Evolutionary conservation across 306 rosid species (phyloP).

Genomic region (Quercus gilva): DNA sequence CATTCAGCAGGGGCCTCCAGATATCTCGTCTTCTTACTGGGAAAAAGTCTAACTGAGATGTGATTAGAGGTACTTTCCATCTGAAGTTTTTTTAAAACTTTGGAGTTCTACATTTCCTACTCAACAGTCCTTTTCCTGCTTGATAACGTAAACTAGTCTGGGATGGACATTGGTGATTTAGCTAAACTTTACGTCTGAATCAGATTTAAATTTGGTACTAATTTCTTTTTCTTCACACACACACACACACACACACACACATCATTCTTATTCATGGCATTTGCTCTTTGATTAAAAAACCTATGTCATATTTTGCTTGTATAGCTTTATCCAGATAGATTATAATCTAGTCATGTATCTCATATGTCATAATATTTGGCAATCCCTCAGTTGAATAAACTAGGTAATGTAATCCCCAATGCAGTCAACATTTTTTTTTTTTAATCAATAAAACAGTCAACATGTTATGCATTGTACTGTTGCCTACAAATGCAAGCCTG

Average conservation of each 20-base stretch:
- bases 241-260: no score
- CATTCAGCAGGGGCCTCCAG: conserved; percentile 96
- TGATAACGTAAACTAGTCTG: neutral
- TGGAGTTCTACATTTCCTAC: conserved; percentile 1
- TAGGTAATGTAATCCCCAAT: neutral
- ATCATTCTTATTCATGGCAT: neutral
- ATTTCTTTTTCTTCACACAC: no score
- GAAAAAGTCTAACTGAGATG: conserved; percentile 60
- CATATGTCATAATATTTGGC: neutral
- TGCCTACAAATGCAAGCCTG: neutral
- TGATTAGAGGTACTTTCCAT: conserved; percentile 43
- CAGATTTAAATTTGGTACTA: no score
- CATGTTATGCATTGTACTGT: neutral
- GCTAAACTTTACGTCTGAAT: no score
- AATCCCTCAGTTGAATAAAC: neutral
- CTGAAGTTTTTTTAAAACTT: neutral
- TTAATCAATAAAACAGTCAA: no score
- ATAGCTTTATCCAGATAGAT: neutral
- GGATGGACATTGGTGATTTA: no score
- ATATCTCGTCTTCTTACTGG: conserved; percentile 84
- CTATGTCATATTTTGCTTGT: neutral
- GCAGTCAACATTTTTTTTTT: no score
- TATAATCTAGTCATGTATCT: neutral
- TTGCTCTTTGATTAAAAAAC: neutral
- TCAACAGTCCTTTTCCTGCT: neutral